phyloP scores from a whole-genome alignment of 2,329 filamentous ascomycete genomes.

The Ophiostoma perfectum region DNA sequence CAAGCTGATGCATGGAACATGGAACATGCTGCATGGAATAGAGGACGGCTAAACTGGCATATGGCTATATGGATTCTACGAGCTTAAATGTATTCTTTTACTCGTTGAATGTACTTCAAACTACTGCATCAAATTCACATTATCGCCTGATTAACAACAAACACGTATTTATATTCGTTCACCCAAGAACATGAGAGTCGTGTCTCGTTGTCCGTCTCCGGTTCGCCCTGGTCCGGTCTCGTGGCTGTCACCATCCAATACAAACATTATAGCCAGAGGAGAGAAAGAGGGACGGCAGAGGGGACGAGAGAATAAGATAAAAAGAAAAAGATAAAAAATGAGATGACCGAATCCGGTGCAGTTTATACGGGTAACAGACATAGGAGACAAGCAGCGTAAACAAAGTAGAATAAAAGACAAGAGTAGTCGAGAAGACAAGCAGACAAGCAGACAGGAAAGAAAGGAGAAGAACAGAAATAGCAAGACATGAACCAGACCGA shows the following conservation, averaged over 20 bases:
- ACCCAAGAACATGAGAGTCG: constrained; percentile 7
- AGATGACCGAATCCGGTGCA: constrained; percentile 13
- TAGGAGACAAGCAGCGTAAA: neutral
- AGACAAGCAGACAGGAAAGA: neutral
- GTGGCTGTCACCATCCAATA: neutral
- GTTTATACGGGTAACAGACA: neutral
- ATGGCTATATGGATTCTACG: neutral
- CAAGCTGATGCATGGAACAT: neutral
- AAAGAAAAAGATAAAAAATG: neutral
- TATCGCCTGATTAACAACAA: neutral
- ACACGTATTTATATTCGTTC: neutral
- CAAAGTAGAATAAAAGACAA: neutral
- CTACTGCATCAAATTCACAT: neutral
- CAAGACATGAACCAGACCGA: constrained; percentile 10
- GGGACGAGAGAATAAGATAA: neutral
- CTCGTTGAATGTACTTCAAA: neutral
- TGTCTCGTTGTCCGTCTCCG: neutral
- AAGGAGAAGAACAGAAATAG: neutral
- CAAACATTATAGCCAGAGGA: neutral
- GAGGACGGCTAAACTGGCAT: neutral
- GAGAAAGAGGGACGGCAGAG: neutral
- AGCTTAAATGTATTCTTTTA: neutral
- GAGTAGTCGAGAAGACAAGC: neutral
- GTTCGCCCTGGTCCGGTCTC: neutral
- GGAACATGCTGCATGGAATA: neutral